A percentile compares a stretch with the other conserved stretches of the same genome.
Evolutionary conservation across 805 yeast species (phyloP).

Genomic region (Trichomonascus vanleenenianus): DNA sequence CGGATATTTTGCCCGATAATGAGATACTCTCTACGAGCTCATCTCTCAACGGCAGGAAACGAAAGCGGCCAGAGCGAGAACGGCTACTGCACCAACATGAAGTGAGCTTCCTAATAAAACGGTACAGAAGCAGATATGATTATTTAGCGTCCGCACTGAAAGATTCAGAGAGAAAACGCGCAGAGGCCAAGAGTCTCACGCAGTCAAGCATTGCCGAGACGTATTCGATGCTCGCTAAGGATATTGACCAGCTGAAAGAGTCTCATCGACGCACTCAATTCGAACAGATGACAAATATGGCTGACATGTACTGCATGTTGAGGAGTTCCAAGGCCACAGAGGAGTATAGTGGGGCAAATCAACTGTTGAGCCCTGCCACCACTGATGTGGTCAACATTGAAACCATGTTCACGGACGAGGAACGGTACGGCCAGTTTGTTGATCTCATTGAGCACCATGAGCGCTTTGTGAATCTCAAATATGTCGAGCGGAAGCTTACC

Average conservation of each 20-base stretch:
- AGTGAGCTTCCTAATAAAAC: constrained; percentile 41
- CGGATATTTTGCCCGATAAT: constrained; percentile 39
- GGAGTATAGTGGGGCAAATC: constrained; percentile 25
- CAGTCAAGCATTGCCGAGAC: too few relatives aligned
- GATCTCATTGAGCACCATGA: constrained; percentile 50
- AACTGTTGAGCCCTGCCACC: constrained; percentile 20
- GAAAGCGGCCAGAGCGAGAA: constrained; percentile 42
- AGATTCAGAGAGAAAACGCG: constrained; percentile 4
- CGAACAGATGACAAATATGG: constrained; percentile 19
- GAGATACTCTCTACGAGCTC: constrained; percentile 18
- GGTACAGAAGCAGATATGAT: constrained; percentile 33
- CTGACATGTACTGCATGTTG: constrained; percentile 20
- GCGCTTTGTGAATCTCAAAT: constrained; percentile 42
- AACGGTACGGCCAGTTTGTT: constrained; percentile 54
- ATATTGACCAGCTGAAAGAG: constrained; percentile 28
- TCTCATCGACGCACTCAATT: constrained; percentile 27
- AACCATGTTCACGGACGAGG: constrained; percentile 48
- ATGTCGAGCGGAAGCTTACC: constrained; percentile 28
- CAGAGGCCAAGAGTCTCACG: too few relatives aligned
- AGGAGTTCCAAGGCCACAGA: constrained; percentile 10
- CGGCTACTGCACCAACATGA: constrained; percentile 62
- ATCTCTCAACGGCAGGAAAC: constrained; percentile 27
- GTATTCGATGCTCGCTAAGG: constrained; percentile 13
- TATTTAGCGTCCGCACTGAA: constrained; percentile 14
- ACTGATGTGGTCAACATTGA: constrained; percentile 35